A percentile compares a stretch with the other conserved stretches of the same genome.
Conservation (phyloP, 73 alveolate species). For the Paramecium octaurelia region DNA sequence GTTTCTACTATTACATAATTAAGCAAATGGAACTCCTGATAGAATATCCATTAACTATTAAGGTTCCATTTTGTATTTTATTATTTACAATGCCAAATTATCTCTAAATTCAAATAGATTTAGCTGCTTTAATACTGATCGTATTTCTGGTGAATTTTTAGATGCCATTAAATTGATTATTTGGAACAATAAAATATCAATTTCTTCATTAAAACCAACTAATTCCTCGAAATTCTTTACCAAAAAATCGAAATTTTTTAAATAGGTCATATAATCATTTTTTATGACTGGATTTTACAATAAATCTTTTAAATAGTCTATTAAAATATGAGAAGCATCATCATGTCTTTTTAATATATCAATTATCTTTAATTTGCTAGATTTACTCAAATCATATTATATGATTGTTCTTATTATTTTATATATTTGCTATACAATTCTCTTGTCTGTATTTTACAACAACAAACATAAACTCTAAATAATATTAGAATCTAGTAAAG, state of each 20-base stretch:
- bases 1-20: not conserved
- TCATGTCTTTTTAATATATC: not conserved
- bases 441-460: not conserved
- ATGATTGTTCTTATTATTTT: constrained; percentile 11
- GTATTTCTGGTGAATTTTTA: constrained; percentile 32
- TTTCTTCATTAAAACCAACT: constrained; percentile 39
- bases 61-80: constrained; percentile 20
- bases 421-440: not conserved
- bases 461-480: not conserved
- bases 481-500: constrained; percentile 12
- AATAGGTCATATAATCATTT: not conserved
- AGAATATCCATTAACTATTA: not conserved
- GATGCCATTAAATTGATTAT: constrained; percentile 33
- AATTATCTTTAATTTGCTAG: not conserved
- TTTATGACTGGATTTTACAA: not conserved
- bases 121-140: not conserved
- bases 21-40: constrained; percentile 40
- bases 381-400: not conserved
- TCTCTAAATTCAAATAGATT: constrained; percentile 13
- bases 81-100: constrained; percentile 2
- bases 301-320: constrained; percentile 2
- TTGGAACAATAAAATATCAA: not conserved
- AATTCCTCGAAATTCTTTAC: constrained; percentile 6
- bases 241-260: not conserved
- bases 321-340: not conserved